Base-by-base conservation (phyloP, 768 basidiomycete genomes). In the Suillus americanus region DNA sequence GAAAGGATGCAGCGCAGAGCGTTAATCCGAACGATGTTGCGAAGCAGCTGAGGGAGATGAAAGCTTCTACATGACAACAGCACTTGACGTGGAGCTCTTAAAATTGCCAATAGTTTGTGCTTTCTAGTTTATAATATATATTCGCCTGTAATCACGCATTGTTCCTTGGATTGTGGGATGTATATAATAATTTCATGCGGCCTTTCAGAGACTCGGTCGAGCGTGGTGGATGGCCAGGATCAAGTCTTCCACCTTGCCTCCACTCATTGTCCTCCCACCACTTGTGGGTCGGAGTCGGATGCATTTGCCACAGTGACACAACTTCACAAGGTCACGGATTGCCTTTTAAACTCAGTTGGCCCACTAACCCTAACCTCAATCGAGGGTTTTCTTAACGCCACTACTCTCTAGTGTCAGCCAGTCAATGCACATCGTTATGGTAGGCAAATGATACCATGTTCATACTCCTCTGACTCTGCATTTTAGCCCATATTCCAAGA, bases 401-500 rank as follows among this genome's bases (percentile, higher is more conserved):
- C 64, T 25, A 63, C 56, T 20, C 48, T 23, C 51, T 33, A 37
- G 60, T 45, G 46, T 61, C 50, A 61, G 51, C 61, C 48, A 62
- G 57, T 59, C 61, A 62, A 62, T 62, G 54, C 54, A 35, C 54
- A 50, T 53, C 59, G 20, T 62, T 60, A 62, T 62, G 48, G 48
- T 54, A 62, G 43, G 53, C 14, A 50, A 60, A 23, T 20, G 16
- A 28, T 33, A 41, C 6, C 14, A 5, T 46, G 25, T 41, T 41
- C 18, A 16, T 45, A n/a, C 62, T 13, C n/a, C 25, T 61, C 28
- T 46, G 30, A 35, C 46, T 8, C 18, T 37, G 28, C 35, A 48
- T 60, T 30, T 18, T 65, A 91, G 89, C 86, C 87, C 55, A 86
- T 92, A 64, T 92, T 92, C 63, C 89, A 91, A 73, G 90, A 90